Evolutionary conservation across 768 basidiomycete species (phyloP).

Genomic region (Panaeolus cyanescens): DNA sequence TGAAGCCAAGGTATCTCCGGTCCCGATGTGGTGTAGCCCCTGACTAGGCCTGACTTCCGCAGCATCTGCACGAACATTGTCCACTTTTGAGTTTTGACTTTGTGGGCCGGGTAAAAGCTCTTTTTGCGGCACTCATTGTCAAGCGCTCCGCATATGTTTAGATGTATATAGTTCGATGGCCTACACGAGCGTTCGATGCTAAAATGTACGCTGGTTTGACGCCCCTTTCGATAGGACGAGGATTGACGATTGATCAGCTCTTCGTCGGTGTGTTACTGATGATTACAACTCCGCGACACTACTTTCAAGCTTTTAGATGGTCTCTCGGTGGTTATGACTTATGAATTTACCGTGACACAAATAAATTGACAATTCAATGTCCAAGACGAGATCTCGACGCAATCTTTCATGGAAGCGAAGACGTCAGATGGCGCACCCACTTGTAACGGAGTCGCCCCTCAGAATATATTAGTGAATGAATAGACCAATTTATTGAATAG

Average conservation of each 20-base stretch:
- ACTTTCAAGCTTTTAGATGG: background rate
- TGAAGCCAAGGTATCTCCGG: constrained; percentile 2
- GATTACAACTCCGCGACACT: background rate
- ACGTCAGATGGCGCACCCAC: constrained; percentile 1
- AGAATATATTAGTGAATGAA: background rate
- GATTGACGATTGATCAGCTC: background rate
- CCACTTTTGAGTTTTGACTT: background rate
- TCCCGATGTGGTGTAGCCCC: background rate
- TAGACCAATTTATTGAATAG: background rate
- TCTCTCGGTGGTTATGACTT: background rate
- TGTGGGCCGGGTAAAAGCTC: background rate
- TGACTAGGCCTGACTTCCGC: background rate
- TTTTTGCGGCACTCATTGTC: background rate
- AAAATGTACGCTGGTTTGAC: background rate
- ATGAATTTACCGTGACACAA: background rate
- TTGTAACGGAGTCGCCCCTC: background rate
- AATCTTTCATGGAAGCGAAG: constrained; percentile 3
- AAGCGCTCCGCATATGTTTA: background rate
- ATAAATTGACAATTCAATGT: background rate
- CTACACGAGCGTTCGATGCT: background rate
- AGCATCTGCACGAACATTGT: background rate
- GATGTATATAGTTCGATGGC: background rate
- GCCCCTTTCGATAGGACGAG: background rate
- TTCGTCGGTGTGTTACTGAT: background rate
- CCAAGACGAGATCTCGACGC: constrained; percentile 1